Evolutionary conservation across 441 rosid genomes (phyloP).

Genomic region (Mallotus repandus): DNA sequence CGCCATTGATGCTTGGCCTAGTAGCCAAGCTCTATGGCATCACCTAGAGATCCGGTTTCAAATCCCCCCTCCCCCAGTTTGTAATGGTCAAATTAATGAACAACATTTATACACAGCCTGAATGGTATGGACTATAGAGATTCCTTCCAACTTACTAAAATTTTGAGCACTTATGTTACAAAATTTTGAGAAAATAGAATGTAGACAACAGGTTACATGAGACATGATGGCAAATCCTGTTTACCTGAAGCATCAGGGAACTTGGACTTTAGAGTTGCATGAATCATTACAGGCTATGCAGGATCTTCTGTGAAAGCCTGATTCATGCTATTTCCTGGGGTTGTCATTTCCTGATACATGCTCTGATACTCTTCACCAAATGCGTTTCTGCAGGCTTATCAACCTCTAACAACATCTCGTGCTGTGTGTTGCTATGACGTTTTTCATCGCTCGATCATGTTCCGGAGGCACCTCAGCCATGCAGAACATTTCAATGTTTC

Average conservation of each 20-base stretch:
- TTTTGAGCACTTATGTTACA: too few species aligned
- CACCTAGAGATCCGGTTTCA: too few species aligned
- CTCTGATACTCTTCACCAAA: constrained; percentile 29
- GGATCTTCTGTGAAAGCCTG: constrained; percentile 17
- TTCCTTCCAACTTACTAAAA: too few species aligned
- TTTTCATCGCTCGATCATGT: constrained; percentile 28
- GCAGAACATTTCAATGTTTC: constrained; percentile 18
- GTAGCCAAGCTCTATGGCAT: too few species aligned
- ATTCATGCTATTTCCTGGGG: constrained; percentile 14
- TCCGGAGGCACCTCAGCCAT: constrained; percentile 27
- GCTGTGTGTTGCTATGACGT: constrained; percentile 27
- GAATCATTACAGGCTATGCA: constrained; percentile 34
- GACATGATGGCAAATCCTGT: constrained; percentile 10
- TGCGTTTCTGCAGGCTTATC: constrained; percentile 29
- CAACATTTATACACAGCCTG: too few species aligned
- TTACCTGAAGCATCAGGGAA: constrained; percentile 45
- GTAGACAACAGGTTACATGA: neutral
- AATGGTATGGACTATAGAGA: too few species aligned
- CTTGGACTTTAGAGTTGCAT: constrained; percentile 38
- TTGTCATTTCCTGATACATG: constrained; percentile 1
- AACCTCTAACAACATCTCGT: constrained; percentile 20
- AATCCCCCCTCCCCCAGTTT: too few species aligned
- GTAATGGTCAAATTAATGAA: too few species aligned
- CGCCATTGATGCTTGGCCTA: too few species aligned
- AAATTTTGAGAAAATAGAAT: too few species aligned